These are phyloP conservation scores for Leptomonas pyrrhocoris DNA, from an alignment of 208 protist genomes.

Conservation along the genomic window DNA sequence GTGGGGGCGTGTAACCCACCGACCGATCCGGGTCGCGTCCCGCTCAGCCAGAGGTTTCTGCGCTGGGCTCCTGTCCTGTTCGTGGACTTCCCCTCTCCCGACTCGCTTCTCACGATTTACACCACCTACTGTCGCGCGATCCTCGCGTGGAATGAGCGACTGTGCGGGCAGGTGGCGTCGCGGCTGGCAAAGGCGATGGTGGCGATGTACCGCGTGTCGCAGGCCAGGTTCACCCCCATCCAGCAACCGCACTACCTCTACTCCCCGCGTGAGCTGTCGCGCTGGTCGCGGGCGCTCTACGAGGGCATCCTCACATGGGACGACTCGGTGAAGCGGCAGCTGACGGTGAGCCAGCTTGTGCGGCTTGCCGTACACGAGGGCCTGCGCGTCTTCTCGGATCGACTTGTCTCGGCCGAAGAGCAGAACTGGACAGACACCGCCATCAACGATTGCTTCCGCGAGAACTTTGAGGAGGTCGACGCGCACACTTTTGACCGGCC, in stretches of 20 bases:
- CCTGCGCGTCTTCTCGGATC: constrained; percentile 96
- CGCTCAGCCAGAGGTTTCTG: constrained; percentile 96
- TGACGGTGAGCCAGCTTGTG: constrained; percentile 72
- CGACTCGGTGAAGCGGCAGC: constrained; percentile 32
- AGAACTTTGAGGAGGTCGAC: constrained; percentile 85
- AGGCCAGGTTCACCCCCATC: constrained; percentile 94
- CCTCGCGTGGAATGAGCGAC: constrained; percentile 55
- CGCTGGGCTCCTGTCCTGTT: constrained; percentile 98
- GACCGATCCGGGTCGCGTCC: constrained; percentile 98
- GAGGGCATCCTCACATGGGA: constrained; percentile 92
- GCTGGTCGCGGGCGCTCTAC: constrained; percentile 98
- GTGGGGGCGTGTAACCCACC: constrained; percentile 98
- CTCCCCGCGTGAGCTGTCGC: constrained; percentile 97
- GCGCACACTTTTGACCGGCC: constrained; percentile 80
- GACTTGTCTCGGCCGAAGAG: constrained; percentile 94
- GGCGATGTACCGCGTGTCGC: constrained; percentile 93
- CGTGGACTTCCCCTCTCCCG: constrained; percentile 97
- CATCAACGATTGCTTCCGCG: constrained; percentile 71
- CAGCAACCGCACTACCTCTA: constrained; percentile 99
- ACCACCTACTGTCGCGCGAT: constrained; percentile 97
- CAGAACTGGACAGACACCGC: constrained; percentile 93
- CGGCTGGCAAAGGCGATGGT: constrained; percentile 96
- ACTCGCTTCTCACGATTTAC: constrained; percentile 98
- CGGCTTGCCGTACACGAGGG: constrained; percentile 97
- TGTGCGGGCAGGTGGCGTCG: constrained; percentile 41